phyloP scores from a whole-genome alignment of 768 basidiomycete species.

The Hirschioporus abietinus region DNA sequence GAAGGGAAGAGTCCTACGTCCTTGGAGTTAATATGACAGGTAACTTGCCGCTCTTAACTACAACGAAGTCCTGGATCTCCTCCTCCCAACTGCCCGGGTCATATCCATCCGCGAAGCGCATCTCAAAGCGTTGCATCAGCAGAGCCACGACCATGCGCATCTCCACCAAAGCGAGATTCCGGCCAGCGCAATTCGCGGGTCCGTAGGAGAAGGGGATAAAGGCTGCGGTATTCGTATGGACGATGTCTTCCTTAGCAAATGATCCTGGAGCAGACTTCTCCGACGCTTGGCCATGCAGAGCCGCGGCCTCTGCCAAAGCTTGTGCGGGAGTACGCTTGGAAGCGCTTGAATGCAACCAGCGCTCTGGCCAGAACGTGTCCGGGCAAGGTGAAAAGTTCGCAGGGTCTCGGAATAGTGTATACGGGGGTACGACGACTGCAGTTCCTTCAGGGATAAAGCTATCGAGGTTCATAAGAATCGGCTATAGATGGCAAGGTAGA shows the following conservation, averaged over 20 bases:
- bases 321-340: too few species aligned
- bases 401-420: constrained; percentile 40
- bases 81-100: constrained; percentile 27
- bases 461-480: neutral
- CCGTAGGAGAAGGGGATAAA: constrained; percentile 44
- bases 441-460: constrained; percentile 44
- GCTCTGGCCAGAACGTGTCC: constrained; percentile 37
- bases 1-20: constrained; percentile 2
- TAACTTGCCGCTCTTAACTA: constrained; percentile 29
- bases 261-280: constrained; percentile 12
- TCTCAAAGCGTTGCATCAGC: constrained; percentile 36
- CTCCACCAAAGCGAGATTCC: constrained; percentile 38
- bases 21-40: constrained; percentile 32
- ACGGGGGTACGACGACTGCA: constrained; percentile 35
- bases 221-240: constrained; percentile 25
- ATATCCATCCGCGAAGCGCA: constrained; percentile 34
- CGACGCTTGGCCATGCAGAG: neutral
- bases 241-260: constrained; percentile 5
- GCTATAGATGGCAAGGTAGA: neutral
- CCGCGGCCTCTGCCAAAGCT: too few species aligned
- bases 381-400: constrained; percentile 42
- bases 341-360: constrained; percentile 24
- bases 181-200: constrained; percentile 40
- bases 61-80: constrained; percentile 34
- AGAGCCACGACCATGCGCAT: constrained; percentile 33